Conservation (phyloP, 1,284 basidiomycete genomes). For the Naganishia liquefaciens region DNA sequence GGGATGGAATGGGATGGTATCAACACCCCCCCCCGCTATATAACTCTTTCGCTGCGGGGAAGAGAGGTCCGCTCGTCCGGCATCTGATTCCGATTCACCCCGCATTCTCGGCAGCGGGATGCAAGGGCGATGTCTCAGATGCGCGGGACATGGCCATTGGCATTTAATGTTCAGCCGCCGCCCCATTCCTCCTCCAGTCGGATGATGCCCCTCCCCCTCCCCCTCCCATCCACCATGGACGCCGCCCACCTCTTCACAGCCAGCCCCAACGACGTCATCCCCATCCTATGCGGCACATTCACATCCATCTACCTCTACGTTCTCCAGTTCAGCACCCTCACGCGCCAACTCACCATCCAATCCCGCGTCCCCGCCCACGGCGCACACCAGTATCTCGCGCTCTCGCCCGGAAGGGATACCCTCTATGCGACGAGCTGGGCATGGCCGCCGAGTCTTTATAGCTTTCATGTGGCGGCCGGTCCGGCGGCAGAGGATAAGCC, state of each 20-base stretch:
- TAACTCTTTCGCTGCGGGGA: background rate
- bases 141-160: background rate
- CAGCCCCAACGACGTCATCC: conserved; percentile 18
- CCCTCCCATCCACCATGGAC: background rate
- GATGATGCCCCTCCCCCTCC: background rate
- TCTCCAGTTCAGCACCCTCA: conserved; percentile 40
- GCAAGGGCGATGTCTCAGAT: background rate
- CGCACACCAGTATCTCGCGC: conserved; percentile 45
- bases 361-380: conserved; percentile 39
- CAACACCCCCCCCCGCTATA: too few relatives aligned
- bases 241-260: conserved; percentile 20
- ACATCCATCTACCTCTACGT: conserved; percentile 34
- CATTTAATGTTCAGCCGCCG: background rate
- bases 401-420: conserved; percentile 35
- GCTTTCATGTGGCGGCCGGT: conserved; percentile 32
- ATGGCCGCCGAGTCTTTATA: conserved; percentile 38
- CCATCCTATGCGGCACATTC: conserved; percentile 34
- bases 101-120: conserved; percentile 3
- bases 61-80: conserved; percentile 10
- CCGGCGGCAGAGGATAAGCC: background rate
- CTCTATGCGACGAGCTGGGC: conserved; percentile 48
- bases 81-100: background rate
- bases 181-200: background rate
- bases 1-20: background rate
- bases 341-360: conserved; percentile 36